Base-by-base conservation (phyloP, 2,329 filamentous ascomycete species). In the Hymenoscyphus occultus region DNA sequence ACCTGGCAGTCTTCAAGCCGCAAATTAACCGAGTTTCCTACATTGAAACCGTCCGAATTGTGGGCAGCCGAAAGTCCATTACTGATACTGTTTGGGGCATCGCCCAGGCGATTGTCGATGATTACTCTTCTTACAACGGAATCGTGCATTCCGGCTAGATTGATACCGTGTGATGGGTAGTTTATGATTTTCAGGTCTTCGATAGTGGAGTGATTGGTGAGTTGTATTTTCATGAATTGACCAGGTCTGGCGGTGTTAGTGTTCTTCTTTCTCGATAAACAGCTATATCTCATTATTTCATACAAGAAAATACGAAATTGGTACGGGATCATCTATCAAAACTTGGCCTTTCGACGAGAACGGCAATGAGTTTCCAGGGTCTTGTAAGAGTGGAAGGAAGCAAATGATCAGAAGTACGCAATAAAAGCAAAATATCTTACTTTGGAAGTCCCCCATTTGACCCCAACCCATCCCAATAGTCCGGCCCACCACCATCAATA, bases 401-500 rank as follows among this genome's bases (percentile, higher is more conserved):
- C 9, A 16, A 35, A 35, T 35, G 35, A 19, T 19, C 42, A n/a
- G n/a, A n/a, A 45, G 5, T 5, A 45, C 42, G 14, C n/a, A 45
- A 16, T 45, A 16, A 45, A 45, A 16, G 16, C 16, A 45, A 16
- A 42, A 42, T 12, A 19, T 65, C 57, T 63, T 63, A 65, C 65
- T 69, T 69, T 10, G 64, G 58, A 10, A 59, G 28, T 14, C 80
- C 80, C n/a, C 80, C 80, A 62, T 83, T 83, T n/a, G 75, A 77
- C 16, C 80, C 81, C 16, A 79, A 68, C 5, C 78, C 78, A 65
- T 81, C 79, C 79, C 79, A 80, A 72, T 78, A 81, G n/a, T 72
- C 70, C 22, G 72, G 71, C 2, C 79, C 79, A 60, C 79, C 78
- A 54, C 77, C 77, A 63, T 79, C 74, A 48, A 79, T 76, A 13